phyloP scores from a whole-genome alignment of 1,139 yeast species.

The Kodamaea anthophila region DNA sequence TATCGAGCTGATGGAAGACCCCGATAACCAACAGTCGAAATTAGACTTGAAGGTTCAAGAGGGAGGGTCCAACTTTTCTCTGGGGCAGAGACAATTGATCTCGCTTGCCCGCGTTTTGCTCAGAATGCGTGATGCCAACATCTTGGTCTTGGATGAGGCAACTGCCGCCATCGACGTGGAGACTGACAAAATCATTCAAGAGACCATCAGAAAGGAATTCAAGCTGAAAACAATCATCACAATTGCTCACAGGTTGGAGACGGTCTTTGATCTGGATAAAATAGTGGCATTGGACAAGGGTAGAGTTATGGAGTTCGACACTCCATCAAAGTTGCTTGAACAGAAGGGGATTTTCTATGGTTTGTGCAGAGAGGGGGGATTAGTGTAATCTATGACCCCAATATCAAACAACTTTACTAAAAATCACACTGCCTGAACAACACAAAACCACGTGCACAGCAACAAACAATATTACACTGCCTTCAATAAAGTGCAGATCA shows the following conservation, averaged over 20 bases:
- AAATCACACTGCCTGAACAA: too few species aligned
- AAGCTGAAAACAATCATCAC: slow-evolving; percentile 65
- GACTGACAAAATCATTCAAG: slow-evolving; percentile 70
- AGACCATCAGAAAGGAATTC: slow-evolving; percentile 62
- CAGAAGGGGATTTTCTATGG: slow-evolving; percentile 43
- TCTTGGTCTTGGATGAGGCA: slow-evolving; percentile 74
- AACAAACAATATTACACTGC: too few species aligned
- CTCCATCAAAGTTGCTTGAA: slow-evolving; percentile 47
- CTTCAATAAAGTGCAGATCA: too few species aligned
- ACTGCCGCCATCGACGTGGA: slow-evolving; percentile 82
- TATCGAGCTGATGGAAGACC: slow-evolving; percentile 26
- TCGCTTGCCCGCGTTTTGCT: slow-evolving; percentile 72
- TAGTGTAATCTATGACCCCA: slow-evolving; percentile 2
- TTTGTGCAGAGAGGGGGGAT: slow-evolving; percentile 46
- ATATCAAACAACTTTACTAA: too few species aligned
- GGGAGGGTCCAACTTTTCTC: slow-evolving; percentile 68
- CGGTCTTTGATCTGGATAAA: slow-evolving; percentile 73
- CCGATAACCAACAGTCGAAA: slow-evolving; percentile 18
- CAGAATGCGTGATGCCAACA: slow-evolving; percentile 44
- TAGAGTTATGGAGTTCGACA: slow-evolving; percentile 60
- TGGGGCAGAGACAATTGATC: slow-evolving; percentile 73
- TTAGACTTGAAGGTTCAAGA: slow-evolving; percentile 48
- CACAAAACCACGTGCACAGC: too few species aligned
- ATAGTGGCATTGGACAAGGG: slow-evolving; percentile 69
- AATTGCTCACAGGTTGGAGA: slow-evolving; percentile 78